Evolutionary conservation across 345 rosid species (phyloP).

Genomic region (Zanthoxylum bungeanum): DNA sequence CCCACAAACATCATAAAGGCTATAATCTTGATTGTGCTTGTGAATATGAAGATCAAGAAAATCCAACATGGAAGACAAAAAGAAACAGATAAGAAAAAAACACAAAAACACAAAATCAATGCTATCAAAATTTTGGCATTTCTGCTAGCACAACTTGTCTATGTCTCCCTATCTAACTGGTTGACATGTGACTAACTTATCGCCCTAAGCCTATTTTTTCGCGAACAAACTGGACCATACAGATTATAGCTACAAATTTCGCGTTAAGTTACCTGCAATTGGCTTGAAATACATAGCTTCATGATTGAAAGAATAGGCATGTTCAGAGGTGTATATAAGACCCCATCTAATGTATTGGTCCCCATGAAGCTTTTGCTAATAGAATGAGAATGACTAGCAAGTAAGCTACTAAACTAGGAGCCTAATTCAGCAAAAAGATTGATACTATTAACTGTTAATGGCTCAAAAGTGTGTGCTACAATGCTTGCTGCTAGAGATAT

Average conservation of each 20-base stretch:
- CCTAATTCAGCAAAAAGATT: background rate
- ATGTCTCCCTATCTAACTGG: slow-evolving; percentile 45
- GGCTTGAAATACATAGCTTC: slow-evolving; percentile 18
- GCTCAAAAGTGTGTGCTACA: slow-evolving; percentile 4
- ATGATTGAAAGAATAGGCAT: slow-evolving; percentile 13
- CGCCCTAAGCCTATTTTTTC: slow-evolving; percentile 14
- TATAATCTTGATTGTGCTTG: slow-evolving; percentile 12
- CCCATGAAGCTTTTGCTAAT: slow-evolving; percentile 15
- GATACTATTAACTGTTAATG: background rate
- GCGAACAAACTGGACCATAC: slow-evolving; percentile 25
- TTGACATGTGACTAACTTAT: slow-evolving; percentile 35
- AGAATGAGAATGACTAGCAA: background rate
- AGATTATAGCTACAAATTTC: slow-evolving; percentile 1
- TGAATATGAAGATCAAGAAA: slow-evolving; percentile 11
- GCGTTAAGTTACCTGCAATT: slow-evolving; percentile 1
- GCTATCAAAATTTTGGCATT: slow-evolving; percentile 33
- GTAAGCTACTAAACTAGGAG: background rate
- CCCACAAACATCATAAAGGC: slow-evolving; percentile 25
- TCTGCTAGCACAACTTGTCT: slow-evolving; percentile 46
- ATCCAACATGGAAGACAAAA: slow-evolving; percentile 34
- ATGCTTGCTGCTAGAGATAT: slow-evolving; percentile 19
- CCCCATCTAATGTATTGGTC: slow-evolving; percentile 19
- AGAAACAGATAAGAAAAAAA: slow-evolving; percentile 22
- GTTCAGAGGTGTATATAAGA: slow-evolving; percentile 2
- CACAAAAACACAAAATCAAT: slow-evolving; percentile 8